Evolutionary conservation across 1,284 basidiomycete genomes (phyloP).

Genomic region (Earliella scabrosa): DNA sequence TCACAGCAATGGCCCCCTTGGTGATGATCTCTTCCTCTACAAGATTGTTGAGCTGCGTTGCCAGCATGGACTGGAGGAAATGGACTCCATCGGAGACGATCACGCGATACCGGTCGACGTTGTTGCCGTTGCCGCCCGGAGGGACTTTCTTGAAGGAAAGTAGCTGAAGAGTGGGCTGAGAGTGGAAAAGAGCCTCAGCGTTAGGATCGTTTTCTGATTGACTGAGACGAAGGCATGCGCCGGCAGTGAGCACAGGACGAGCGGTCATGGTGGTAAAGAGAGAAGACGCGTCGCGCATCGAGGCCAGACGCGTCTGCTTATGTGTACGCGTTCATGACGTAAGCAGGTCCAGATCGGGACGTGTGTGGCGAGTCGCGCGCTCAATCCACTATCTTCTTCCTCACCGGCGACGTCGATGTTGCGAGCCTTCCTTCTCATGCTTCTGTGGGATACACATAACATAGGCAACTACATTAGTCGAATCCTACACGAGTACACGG

Average conservation of each 20-base stretch:
- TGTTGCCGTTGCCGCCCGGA: conserved; percentile 43
- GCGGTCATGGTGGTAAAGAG: conserved; percentile 27
- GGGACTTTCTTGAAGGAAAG: conserved; percentile 83
- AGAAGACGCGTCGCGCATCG: conserved; percentile 24
- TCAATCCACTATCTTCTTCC: background rate
- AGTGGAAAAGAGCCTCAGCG: conserved; percentile 46
- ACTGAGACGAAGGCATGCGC: conserved; percentile 57
- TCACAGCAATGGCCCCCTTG: conserved; percentile 75
- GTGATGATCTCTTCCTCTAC: conserved; percentile 73
- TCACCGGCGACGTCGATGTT: background rate
- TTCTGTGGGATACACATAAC: background rate
- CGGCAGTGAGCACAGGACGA: conserved; percentile 53
- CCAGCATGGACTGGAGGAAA: conserved; percentile 94
- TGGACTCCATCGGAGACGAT: conserved; percentile 83
- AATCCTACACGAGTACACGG: background rate
- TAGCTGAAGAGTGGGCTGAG: conserved; percentile 75
- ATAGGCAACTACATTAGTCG: background rate
- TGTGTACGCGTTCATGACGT: conserved; percentile 23
- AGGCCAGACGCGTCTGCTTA: conserved; percentile 27
- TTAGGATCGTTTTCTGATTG: conserved; percentile 52
- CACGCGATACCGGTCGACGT: conserved; percentile 67
- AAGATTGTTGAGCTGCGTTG: conserved; percentile 86
- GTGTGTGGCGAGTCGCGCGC: background rate
- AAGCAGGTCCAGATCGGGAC: background rate
- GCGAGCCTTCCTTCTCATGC: background rate